These are phyloP conservation scores for Rubus idaeus DNA, from an alignment of 306 rosid genomes.

Conservation along the genomic window DNA sequence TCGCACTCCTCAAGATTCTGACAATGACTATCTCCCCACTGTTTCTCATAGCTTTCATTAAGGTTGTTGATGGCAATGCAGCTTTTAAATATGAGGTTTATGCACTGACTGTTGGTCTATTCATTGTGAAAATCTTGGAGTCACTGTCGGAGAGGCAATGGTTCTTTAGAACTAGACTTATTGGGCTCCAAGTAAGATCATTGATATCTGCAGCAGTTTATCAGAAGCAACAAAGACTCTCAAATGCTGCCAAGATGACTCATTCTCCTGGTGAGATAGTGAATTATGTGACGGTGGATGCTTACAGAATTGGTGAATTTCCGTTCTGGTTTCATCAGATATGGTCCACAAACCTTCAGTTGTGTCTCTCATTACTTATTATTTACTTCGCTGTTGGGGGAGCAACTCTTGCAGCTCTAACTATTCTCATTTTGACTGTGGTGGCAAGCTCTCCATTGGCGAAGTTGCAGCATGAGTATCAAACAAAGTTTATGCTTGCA, in stretches of 20 bases:
- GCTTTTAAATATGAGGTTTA: constrained; percentile 23
- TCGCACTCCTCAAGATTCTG: constrained; percentile 17
- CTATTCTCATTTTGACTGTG: constrained; percentile 20
- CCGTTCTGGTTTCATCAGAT: constrained; percentile 31
- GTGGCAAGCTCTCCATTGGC: constrained; percentile 28
- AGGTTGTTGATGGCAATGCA: constrained; percentile 17
- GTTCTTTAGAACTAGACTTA: constrained; percentile 16
- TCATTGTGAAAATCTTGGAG: constrained; percentile 20
- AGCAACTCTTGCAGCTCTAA: constrained; percentile 24
- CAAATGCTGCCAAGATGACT: constrained; percentile 21
- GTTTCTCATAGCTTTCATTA: constrained; percentile 23
- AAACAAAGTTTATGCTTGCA: constrained; percentile 25
- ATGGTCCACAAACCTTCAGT: constrained; percentile 30
- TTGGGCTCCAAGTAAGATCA: constrained; percentile 29
- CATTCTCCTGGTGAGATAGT: constrained; percentile 31
- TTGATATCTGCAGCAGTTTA: constrained; percentile 23
- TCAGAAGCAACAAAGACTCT: constrained; percentile 27
- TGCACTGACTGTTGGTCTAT: constrained; percentile 23
- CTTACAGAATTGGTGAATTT: constrained; percentile 24
- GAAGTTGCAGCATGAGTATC: constrained; percentile 35
- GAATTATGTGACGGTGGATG: constrained; percentile 25
- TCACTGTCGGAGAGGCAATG: constrained; percentile 26
- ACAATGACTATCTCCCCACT: background rate
- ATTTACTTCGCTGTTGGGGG: constrained; percentile 29
- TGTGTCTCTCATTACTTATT: constrained; percentile 26